Evolutionary conservation across 345 rosid species (phyloP).

Genomic region (Geranium brycei): DNA sequence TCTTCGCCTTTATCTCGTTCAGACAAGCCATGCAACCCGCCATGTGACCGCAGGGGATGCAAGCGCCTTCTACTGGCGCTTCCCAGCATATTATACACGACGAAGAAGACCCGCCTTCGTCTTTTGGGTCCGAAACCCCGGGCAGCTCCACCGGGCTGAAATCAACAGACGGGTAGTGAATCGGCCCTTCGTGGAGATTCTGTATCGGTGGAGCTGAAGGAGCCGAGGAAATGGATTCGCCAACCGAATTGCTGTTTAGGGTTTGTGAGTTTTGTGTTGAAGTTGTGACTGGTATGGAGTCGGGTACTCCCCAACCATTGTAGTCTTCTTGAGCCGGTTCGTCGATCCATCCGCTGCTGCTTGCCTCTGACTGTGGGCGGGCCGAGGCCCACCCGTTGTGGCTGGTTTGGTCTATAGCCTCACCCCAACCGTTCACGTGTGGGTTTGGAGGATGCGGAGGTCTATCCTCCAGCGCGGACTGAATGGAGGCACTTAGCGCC

Average conservation of each 20-base stretch:
- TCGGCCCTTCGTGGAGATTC: constrained; percentile 43
- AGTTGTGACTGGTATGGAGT: background rate
- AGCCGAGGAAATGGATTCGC: constrained; percentile 5
- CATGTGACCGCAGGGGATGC: constrained; percentile 95
- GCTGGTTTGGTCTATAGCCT: background rate
- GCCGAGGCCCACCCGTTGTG: background rate
- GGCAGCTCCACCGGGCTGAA: constrained; percentile 39
- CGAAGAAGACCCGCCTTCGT: constrained; percentile 16
- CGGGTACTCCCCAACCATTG: background rate
- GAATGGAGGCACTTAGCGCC: constrained; percentile 75
- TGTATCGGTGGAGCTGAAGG: constrained; percentile 60
- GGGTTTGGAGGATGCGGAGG: constrained; percentile 22
- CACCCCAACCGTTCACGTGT: background rate
- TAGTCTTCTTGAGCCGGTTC: background rate
- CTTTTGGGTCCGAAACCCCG: constrained; percentile 23
- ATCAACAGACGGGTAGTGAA: constrained; percentile 77
- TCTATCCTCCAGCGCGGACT: constrained; percentile 32
- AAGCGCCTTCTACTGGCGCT: constrained; percentile 86
- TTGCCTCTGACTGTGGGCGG: background rate
- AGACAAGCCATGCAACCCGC: constrained; percentile 92
- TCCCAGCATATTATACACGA: constrained; percentile 75
- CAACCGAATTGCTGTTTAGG: background rate
- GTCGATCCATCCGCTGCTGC: background rate
- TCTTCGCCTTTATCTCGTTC: constrained; percentile 68
- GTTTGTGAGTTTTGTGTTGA: background rate